Evolutionary conservation across 495 filamentous ascomycete species (phyloP), one percentile per base, ranked within the genome.

Genomic region (Penicillium nucicola): DNA sequence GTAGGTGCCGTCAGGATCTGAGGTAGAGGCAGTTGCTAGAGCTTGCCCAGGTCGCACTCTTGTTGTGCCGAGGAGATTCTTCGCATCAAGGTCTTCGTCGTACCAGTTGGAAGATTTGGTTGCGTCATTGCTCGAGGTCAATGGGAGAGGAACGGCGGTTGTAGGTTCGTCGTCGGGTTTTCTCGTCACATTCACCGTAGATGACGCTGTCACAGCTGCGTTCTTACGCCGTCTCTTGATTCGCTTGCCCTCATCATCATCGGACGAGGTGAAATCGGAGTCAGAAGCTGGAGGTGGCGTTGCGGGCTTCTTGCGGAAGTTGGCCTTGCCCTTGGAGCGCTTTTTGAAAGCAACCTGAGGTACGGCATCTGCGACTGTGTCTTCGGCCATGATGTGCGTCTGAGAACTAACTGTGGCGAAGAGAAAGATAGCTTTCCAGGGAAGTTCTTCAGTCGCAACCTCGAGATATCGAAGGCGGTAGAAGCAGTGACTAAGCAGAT

Each of bases 61-160:
- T 12, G 86, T 86, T 17, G 77, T 82, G 11, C 87, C 86, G 12
- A 89, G 74, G 0, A 90, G 74, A 48, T 77, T 82, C 64, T 82
- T 83, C 11, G 75, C 68, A 39, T 74, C 83, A 23, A 85, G 57
- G 17, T 67, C 61, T 39, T 81, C 75, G 43, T 92, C 90, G 69
- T 87, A 93, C 90, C 91, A 96, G 64, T 95, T 88, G n/a, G 80
- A 84, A 17, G 82, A 79, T 56, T 95, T 96, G 5, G 93, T 97
- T n/a, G 93, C 93, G 62, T 96, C 92, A 63, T 91, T 90, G 50
- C 78, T 81, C 49, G 76, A 71, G 22, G 83, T 77, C 35, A 95
- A 81, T 12, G 73, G 73, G 4, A 50, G 58, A 0, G 73, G 64
- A 11, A 57, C 62, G 17, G 58, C 57, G 10, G 84, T 80, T 41